A percentile compares a stretch with the other conserved stretches of the same genome.
Conservation (phyloP, 2,329 filamentous ascomycete species). For the Catunica adiposa region DNA sequence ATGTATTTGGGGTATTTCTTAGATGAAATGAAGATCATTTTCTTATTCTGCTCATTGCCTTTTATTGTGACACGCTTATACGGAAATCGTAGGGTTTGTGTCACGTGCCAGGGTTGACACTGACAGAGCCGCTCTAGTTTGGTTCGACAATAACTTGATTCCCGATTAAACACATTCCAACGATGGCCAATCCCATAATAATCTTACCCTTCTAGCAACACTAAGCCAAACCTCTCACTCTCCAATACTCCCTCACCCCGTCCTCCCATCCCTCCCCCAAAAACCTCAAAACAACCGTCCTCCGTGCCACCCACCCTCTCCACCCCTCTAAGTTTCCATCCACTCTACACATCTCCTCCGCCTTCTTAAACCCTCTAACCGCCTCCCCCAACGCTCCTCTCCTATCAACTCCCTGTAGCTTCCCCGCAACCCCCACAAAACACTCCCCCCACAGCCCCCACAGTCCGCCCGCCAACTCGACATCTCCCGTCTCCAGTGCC, state of each 20-base stretch:
- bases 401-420: background rate
- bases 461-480: conserved; percentile 43
- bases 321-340: background rate
- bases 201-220: no score
- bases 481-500: conserved; percentile 53
- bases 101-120: no score
- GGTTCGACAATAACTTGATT: no score
- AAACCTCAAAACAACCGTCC: background rate
- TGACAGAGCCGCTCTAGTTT: no score
- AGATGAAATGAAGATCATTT: no score
- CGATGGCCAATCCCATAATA: no score
- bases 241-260: background rate
- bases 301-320: background rate
- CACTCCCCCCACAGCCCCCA: conserved; percentile 61
- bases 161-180: no score
- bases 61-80: no score
- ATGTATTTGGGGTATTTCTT: no score
- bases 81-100: no score
- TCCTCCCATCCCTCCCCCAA: background rate
- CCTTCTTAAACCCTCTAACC: background rate
- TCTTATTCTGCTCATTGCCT: no score
- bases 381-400: background rate
- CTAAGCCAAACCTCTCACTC: no score
- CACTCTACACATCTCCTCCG: background rate
- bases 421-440: conserved; percentile 61